These are phyloP conservation scores for Gomphus sp. DNA, from an alignment of 1,284 basidiomycete genomes.

Conservation along the genomic window DNA sequence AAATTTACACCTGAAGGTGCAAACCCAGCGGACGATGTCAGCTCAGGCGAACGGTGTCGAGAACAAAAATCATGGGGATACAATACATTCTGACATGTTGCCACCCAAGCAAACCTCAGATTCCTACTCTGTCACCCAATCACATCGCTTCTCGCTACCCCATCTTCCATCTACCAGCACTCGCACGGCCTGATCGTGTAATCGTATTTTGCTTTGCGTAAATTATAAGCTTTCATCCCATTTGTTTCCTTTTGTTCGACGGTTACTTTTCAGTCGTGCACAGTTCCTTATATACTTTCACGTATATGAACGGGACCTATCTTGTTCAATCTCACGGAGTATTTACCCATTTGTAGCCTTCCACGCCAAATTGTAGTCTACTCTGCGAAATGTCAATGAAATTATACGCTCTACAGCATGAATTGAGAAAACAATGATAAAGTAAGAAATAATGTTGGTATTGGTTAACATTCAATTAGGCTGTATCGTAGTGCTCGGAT, in stretches of 20 bases:
- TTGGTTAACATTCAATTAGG: background rate
- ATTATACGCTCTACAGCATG: background rate
- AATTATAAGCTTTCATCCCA: conserved; percentile 5
- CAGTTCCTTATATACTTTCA: background rate
- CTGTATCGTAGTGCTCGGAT: background rate
- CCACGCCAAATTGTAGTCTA: background rate
- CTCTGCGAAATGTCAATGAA: background rate
- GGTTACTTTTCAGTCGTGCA: background rate
- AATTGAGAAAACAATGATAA: background rate
- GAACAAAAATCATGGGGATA: background rate
- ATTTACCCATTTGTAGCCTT: conserved; percentile 5
- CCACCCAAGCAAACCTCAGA: background rate
- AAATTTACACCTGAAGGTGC: conserved; percentile 6
- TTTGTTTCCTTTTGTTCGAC: background rate
- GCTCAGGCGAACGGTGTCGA: background rate
- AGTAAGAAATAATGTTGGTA: background rate
- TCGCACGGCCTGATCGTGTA: background rate
- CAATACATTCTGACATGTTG: background rate
- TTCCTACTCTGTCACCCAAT: background rate
- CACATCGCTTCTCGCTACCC: background rate
- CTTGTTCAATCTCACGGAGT: background rate
- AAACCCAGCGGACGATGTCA: background rate
- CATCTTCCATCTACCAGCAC: background rate
- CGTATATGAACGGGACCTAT: background rate
- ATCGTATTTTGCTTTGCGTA: background rate